Base-by-base conservation (phyloP, 352 stramenopile species). In the Phytopythium montanum region DNA sequence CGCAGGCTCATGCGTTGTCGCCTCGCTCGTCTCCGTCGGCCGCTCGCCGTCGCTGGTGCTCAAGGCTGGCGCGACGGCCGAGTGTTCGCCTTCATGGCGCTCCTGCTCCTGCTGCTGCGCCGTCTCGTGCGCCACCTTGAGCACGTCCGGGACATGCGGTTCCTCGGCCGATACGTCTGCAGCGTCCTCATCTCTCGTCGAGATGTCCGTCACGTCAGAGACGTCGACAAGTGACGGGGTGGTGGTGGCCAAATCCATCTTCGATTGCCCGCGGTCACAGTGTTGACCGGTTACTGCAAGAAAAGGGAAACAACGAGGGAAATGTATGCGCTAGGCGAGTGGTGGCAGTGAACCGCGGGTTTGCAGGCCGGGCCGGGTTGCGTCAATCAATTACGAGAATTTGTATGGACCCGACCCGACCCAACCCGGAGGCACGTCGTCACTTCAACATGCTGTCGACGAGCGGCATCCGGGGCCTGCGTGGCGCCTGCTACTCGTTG, bases 251-350 rank as follows among this genome's bases (percentile, higher is more conserved):
- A n/a, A n/a, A n/a, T n/a, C n/a, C n/a, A n/a, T n/a, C n/a, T n/a
- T 34, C 29, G 9, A 9, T 34, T 38, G 33, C 33, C 14, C 33
- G 33, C 58, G 34, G 55, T 36, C 45, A 12, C 41, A 8, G n/a
- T 18, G 45, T 52, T 55, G 28, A 55, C 49, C 46, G 46, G 46
- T 53, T 53, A 36, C 23, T 36, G 25, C 46, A n/a, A n/a, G n/a
- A n/a, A n/a, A n/a, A n/a, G n/a, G n/a, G n/a, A n/a, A n/a, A n/a
- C n/a, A n/a, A 42, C 18, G 13, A 18, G 29, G 49, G 7, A 26
- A 55, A 39, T 55, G 49, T 55, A 55, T 55, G 28, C 3, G 18
- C 58, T 12, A 38, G 33, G 8, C 9, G 33, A 14, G 33, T 38
- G 33, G 33, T 38, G 33, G 33, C 3, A 12, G 33, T 12, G 33